Conservation (phyloP, 768 basidiomycete species). For the Phanerochaete carnosa region DNA sequence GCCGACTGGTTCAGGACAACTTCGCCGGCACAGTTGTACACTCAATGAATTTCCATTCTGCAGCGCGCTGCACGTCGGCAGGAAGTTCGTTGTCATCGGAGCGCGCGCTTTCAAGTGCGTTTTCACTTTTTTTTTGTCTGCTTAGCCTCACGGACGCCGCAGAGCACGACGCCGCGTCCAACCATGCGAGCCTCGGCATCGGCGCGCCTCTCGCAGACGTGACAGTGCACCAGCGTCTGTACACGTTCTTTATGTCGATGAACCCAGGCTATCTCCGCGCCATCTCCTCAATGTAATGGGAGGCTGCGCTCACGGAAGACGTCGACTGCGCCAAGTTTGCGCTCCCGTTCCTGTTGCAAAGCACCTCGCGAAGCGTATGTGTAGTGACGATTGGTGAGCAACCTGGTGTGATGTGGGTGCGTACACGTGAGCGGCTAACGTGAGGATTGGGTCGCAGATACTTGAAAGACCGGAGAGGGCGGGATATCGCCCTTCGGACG, state of each 20-base stretch:
- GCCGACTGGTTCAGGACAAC: conserved; percentile 33
- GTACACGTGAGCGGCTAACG: neutral
- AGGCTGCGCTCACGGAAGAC: conserved; percentile 45
- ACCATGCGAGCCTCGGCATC: conserved; percentile 41
- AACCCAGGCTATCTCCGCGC: conserved; percentile 30
- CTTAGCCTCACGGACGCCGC: neutral
- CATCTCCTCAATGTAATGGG: conserved; percentile 34
- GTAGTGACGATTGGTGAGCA: conserved; percentile 25
- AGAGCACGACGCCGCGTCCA: conserved; percentile 49
- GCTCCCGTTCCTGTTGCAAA: conserved; percentile 34
- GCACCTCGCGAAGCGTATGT: conserved; percentile 30
- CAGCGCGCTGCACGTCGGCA: conserved; percentile 55
- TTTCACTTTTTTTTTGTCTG: neutral
- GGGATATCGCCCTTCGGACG: conserved; percentile 55
- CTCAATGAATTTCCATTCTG: conserved; percentile 50
- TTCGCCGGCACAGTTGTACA: conserved; percentile 66
- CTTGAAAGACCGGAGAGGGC: conserved; percentile 52
- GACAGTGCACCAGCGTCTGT: conserved; percentile 55
- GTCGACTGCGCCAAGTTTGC: conserved; percentile 52
- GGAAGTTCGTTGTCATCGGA: conserved; percentile 70
- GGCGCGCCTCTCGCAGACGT: conserved; percentile 55
- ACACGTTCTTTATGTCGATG: conserved; percentile 43
- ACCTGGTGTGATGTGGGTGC: neutral
- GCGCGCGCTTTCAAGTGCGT: neutral
- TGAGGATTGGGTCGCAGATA: conserved; percentile 24